Evolutionary conservation across 306 rosid genomes (phyloP).

Genomic region (Prinsepia uniflora): DNA sequence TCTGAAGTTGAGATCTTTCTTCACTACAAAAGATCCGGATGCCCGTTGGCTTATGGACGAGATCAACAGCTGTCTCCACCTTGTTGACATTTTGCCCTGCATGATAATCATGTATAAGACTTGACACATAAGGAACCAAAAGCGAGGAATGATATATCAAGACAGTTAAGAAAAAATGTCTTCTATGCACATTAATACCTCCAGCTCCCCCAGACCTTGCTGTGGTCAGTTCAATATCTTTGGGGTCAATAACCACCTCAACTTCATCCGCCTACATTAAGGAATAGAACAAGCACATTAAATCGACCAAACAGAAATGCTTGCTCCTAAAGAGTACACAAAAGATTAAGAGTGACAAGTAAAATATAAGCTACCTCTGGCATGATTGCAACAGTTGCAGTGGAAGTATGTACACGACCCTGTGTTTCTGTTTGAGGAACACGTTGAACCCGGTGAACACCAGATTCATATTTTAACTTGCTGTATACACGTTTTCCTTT

Average conservation of each 20-base stretch:
- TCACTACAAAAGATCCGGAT: constrained; percentile 98
- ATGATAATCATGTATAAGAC: constrained; percentile 28
- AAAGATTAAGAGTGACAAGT: constrained; percentile 3
- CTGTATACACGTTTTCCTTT: constrained; percentile 91
- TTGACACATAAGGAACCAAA: constrained; percentile 18
- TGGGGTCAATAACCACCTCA: constrained; percentile 87
- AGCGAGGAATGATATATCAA: constrained; percentile 19
- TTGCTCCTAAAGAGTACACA: constrained; percentile 12
- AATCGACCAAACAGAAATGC: constrained; percentile 11
- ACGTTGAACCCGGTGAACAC: constrained; percentile 98
- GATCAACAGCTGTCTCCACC: constrained; percentile 98
- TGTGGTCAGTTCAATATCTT: constrained; percentile 88
- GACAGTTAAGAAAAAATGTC: constrained; percentile 18
- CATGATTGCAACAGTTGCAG: constrained; percentile 99
- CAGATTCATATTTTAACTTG: constrained; percentile 90
- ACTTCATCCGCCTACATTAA: constrained; percentile 87
- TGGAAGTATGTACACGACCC: constrained; percentile 97
- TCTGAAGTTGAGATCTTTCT: constrained; percentile 88
- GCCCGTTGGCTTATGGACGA: constrained; percentile 92
- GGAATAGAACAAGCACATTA: constrained; percentile 23
- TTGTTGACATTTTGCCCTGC: constrained; percentile 99
- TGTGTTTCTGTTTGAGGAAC: constrained; percentile 97
- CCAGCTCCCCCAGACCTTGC: constrained; percentile 99
- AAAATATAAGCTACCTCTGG: constrained; percentile 71
- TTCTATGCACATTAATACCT: constrained; percentile 51